These are phyloP conservation scores for Apiospora marii DNA, from an alignment of 2,329 filamentous ascomycete genomes.

Conservation along the genomic window DNA sequence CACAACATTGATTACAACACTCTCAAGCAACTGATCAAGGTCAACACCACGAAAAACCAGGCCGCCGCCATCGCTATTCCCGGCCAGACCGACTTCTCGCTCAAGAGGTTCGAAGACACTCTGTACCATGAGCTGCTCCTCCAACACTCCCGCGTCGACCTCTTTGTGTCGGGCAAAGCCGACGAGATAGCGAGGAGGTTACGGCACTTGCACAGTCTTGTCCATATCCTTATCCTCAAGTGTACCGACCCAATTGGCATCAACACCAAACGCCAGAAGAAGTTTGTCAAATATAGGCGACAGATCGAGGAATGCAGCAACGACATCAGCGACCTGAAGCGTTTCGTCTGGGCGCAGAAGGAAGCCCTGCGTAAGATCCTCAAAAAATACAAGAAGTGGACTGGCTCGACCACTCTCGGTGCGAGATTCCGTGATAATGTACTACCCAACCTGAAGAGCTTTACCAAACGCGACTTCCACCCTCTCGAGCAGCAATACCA, in stretches of 20 bases:
- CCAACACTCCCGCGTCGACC: conserved; percentile 79
- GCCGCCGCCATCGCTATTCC: conserved; percentile 75
- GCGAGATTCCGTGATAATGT: conserved; percentile 73
- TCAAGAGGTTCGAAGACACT: conserved; percentile 72
- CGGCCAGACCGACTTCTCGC: conserved; percentile 67
- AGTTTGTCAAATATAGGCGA: conserved; percentile 61
- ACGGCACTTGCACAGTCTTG: conserved; percentile 59
- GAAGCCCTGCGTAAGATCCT: conserved; percentile 83
- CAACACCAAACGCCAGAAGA: conserved; percentile 56
- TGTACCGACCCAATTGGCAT: conserved; percentile 46
- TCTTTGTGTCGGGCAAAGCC: conserved; percentile 82
- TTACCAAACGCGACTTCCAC: conserved; percentile 71
- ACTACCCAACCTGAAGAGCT: conserved; percentile 72
- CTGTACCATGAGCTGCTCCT: conserved; percentile 75
- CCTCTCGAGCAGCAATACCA: conserved; percentile 59
- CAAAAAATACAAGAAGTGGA: conserved; percentile 92
- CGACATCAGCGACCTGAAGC: conserved; percentile 73
- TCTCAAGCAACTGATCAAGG: conserved; percentile 84
- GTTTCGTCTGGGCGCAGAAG: conserved; percentile 77
- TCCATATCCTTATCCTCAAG: conserved; percentile 56
- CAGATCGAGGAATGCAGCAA: conserved; percentile 67
- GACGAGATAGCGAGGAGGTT: conserved; percentile 75
- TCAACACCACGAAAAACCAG: conserved; percentile 75
- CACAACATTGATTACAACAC: conserved; percentile 92
- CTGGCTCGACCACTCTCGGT: conserved; percentile 71